Evolutionary conservation across 2,329 filamentous ascomycete genomes (phyloP), one percentile per base, ranked within the genome.

Genomic region (Phyllosticta ampelicida): DNA sequence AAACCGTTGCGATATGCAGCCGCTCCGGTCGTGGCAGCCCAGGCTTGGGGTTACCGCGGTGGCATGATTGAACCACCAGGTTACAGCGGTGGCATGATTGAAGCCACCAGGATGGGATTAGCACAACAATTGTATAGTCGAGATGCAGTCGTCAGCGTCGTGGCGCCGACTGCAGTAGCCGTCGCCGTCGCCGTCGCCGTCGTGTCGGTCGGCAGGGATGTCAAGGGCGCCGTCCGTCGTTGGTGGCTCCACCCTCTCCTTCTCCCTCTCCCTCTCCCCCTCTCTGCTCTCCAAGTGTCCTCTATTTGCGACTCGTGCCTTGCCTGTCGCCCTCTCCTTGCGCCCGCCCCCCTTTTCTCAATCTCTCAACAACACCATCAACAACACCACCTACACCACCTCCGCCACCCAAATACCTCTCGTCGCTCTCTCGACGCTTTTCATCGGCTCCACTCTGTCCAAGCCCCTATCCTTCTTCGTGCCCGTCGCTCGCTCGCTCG

Each of bases 201-300:
- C 30, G 30, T 44, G 30, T 44, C 36, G 36, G 36, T 16, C 36
- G 36, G n/a, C 36, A 44, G 36, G 36, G 36, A 44, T 44, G 36
- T 44, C n/a, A 13, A 44, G 36, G 36, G 36, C 36, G 16, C 36
- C 13, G 36, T 44, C 36, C 13, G 36, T 44, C 36, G 36, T 53
- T 9, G 21, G 51, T 53, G 51, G 51, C 26, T 26, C 51, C 20
- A 53, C 51, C 21, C 26, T n/a, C 9, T 13, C 16, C 2, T n/a
- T 16, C 21, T 10, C n/a, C 20, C n/a, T n/a, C 16, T 21, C 26
- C 26, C 9, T 13, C 16, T 9, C 21, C 16, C 21, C 20, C n/a
- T 51, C n/a, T 51, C 16, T 48, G 29, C 53, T 52, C 49, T 55
- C 57, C 53, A 59, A 28, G 53, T 59, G 57, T 28, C 57, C 53